phyloP scores from a whole-genome alignment of 2,329 filamentous ascomycete species.

The Ceratocystis lukuohia region DNA sequence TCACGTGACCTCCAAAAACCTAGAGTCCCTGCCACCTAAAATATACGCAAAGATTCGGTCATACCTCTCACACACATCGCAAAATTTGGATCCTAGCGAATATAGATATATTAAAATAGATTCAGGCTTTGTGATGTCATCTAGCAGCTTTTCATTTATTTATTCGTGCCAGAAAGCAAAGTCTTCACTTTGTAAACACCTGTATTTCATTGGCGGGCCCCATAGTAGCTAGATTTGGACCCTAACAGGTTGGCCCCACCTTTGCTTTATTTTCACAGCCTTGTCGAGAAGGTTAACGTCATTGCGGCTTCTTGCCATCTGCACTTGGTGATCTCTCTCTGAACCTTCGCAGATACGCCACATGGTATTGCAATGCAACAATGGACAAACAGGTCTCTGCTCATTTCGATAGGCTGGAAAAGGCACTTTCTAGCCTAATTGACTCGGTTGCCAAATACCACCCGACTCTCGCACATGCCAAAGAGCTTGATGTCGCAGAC shows the following conservation, averaged over 20 bases:
- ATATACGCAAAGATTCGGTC: not conserved
- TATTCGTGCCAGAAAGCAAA: not conserved
- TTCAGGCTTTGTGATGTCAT: too few relatives aligned
- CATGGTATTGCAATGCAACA: not conserved
- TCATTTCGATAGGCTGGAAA: constrained; percentile 54
- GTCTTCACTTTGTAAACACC: not conserved
- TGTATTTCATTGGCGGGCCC: not conserved
- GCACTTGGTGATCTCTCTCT: not conserved
- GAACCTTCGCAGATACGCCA: not conserved
- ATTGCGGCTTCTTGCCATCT: not conserved
- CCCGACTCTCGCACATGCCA: constrained; percentile 52
- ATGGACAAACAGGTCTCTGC: constrained; percentile 52
- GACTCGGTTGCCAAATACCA: constrained; percentile 75
- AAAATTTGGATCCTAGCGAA: not conserved
- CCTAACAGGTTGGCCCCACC: not conserved
- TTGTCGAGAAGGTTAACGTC: not conserved
- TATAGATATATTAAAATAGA: too few relatives aligned
- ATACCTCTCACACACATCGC: not conserved
- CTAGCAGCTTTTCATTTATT: too few relatives aligned
- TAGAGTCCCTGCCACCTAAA: not conserved
- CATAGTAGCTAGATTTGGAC: not conserved
- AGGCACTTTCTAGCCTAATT: constrained; percentile 53
- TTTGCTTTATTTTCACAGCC: not conserved
- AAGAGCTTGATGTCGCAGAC: constrained; percentile 59
- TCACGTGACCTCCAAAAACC: constrained; percentile 10